phyloP scores from a whole-genome alignment of 345 rosid species.

The Syzygium aromaticum region DNA sequence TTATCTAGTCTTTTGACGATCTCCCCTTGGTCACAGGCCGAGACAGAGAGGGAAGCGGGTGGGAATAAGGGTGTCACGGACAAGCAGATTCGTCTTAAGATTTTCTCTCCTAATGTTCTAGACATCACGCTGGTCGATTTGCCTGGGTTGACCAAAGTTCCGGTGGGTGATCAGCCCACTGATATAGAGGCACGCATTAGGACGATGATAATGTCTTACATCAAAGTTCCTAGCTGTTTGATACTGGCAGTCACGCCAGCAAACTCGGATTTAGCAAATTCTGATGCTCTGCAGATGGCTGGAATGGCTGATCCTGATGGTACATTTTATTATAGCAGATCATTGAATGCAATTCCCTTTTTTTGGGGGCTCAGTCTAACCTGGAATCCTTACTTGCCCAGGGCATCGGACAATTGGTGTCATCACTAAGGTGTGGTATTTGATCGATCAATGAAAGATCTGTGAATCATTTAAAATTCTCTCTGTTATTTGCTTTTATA shows the following conservation, averaged over 20 bases:
- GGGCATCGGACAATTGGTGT: slow-evolving; percentile 89
- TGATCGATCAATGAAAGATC: not conserved
- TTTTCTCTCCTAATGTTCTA: slow-evolving; percentile 86
- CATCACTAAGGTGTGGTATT: slow-evolving; percentile 63
- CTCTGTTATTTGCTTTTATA: not conserved
- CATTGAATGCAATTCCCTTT: not conserved
- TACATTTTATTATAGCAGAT: slow-evolving; percentile 1
- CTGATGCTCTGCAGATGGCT: slow-evolving; percentile 93
- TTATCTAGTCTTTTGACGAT: not conserved
- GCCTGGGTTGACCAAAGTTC: slow-evolving; percentile 95
- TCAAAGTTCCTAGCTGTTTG: slow-evolving; percentile 74
- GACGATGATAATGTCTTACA: slow-evolving; percentile 94
- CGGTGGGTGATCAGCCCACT: slow-evolving; percentile 93
- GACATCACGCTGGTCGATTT: slow-evolving; percentile 93
- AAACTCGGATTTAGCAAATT: slow-evolving; percentile 88
- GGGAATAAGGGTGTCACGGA: slow-evolving; percentile 92
- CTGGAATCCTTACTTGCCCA: slow-evolving; percentile 5
- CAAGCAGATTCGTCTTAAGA: slow-evolving; percentile 78
- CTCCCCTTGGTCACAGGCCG: slow-evolving; percentile 37
- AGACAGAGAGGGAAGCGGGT: slow-evolving; percentile 82
- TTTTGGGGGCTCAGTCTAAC: not conserved
- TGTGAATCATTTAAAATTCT: not conserved
- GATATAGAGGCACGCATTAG: slow-evolving; percentile 93
- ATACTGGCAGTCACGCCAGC: slow-evolving; percentile 91
- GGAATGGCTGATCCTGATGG: slow-evolving; percentile 97